Percentiles rank a stretch among this genome's conserved stretches.
phyloP scores from a whole-genome alignment of 306 rosid species.

The Rubus parviflorus region DNA sequence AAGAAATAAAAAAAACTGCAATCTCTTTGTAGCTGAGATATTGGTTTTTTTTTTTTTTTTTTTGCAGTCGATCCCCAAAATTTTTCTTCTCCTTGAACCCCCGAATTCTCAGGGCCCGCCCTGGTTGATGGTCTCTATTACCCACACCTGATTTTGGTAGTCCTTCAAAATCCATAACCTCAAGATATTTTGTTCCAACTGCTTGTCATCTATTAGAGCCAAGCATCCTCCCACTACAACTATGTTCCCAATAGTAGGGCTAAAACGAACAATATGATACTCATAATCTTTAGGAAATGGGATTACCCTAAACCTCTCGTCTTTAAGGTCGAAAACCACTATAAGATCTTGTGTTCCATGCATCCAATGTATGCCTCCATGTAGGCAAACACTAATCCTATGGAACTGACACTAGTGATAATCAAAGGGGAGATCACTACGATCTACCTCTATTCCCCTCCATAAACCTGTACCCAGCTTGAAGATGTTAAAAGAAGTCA shows the following conservation, averaged over 20 bases:
- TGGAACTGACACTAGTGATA: not conserved
- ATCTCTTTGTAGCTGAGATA: too few species aligned
- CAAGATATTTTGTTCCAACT: not conserved
- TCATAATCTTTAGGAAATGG: not conserved
- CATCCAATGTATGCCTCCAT: conserved; percentile 13
- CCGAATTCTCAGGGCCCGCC: too few species aligned
- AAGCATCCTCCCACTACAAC: conserved; percentile 8
- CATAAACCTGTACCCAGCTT: not conserved
- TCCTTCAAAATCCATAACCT: conserved; percentile 5
- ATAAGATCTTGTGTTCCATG: not conserved
- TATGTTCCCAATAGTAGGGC: not conserved
- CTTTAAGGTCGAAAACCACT: conserved; percentile 3
- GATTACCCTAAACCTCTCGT: conserved; percentile 6
- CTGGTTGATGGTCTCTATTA: not conserved
- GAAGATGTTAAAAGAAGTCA: not conserved
- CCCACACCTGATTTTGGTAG: conserved; percentile 12
- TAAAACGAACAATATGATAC: not conserved
- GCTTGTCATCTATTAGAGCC: conserved; percentile 8
- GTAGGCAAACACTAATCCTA: not conserved
- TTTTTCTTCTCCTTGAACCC: too few species aligned
- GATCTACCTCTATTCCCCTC: not conserved
- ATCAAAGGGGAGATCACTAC: not conserved
- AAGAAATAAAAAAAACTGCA: too few species aligned
- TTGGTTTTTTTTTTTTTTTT: too few species aligned
- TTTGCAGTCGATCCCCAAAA: too few species aligned